phyloP scores from a whole-genome alignment of 495 filamentous ascomycete species.

The Trichocladium uniseriatum region DNA sequence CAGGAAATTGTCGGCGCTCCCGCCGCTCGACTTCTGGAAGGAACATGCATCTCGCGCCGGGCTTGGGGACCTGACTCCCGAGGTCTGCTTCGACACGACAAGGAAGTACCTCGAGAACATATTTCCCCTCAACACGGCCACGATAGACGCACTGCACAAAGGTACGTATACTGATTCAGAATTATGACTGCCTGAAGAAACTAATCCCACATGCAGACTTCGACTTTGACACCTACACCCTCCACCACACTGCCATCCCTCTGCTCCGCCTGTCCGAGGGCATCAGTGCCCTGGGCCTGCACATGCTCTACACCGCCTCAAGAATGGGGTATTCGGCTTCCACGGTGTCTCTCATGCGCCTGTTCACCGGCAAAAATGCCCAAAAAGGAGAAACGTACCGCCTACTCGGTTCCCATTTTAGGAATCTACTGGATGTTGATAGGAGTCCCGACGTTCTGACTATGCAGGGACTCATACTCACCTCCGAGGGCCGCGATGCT shows the following conservation, averaged over 20 bases:
- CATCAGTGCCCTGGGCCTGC: slow-evolving; percentile 3
- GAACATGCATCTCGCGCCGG: background rate
- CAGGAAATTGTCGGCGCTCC: slow-evolving; percentile 3
- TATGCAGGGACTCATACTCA: slow-evolving; percentile 10
- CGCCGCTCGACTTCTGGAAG: slow-evolving; percentile 21
- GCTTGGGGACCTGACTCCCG: slow-evolving; percentile 16
- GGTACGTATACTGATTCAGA: slow-evolving; percentile 4
- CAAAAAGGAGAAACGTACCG: background rate
- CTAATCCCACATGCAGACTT: slow-evolving; percentile 8
- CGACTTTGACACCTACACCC: slow-evolving; percentile 15
- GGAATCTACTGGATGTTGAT: background rate
- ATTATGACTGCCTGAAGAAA: background rate
- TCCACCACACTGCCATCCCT: slow-evolving; percentile 16
- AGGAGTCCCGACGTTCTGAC: slow-evolving; percentile 16
- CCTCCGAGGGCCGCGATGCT: background rate
- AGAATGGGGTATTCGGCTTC: slow-evolving; percentile 20
- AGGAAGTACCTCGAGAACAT: slow-evolving; percentile 19
- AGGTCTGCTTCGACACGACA: slow-evolving; percentile 16
- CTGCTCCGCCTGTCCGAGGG: slow-evolving; percentile 1
- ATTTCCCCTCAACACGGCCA: background rate
- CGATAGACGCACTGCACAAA: slow-evolving; percentile 11
- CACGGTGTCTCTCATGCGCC: slow-evolving; percentile 14
- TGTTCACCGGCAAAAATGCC: background rate
- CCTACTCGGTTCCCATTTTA: slow-evolving; percentile 2
- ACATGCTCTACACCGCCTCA: slow-evolving; percentile 22